phyloP scores from a whole-genome alignment of 306 rosid species.

The Sechiopsis laciniata region DNA sequence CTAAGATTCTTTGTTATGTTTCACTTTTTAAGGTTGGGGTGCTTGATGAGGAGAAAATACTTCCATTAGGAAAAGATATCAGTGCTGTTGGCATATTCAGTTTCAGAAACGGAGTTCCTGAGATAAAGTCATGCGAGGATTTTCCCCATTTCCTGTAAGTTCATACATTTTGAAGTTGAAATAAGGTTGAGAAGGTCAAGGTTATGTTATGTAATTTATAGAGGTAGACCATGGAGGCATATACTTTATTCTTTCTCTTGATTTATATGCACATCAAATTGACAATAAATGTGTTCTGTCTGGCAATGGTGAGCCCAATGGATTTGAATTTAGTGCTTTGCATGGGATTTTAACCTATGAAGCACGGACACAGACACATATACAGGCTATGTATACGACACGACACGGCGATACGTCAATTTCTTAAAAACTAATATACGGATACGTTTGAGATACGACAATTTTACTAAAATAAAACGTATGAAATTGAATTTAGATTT shows the following conservation, averaged over 20 bases:
- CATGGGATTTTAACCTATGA: background rate
- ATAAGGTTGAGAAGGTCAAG: background rate
- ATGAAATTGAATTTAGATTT: no score
- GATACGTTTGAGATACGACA: no score
- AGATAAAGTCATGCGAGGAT: constrained; percentile 72
- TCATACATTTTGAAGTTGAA: constrained; percentile 14
- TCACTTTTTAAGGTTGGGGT: constrained; percentile 61
- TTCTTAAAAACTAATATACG: no score
- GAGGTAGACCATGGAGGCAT: constrained; percentile 7
- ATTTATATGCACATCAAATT: background rate
- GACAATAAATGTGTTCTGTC: background rate
- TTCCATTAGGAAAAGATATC: constrained; percentile 72
- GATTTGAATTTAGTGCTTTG: background rate
- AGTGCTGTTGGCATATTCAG: constrained; percentile 74
- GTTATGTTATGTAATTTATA: background rate
- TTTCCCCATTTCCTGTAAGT: constrained; percentile 84
- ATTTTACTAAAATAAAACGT: no score
- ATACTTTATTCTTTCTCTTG: background rate
- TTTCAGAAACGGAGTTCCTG: constrained; percentile 51
- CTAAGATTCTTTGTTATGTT: constrained; percentile 15
- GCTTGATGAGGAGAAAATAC: constrained; percentile 86
- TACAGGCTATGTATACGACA: no score
- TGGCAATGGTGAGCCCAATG: background rate
- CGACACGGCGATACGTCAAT: no score
- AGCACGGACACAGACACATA: no score